A percentile compares a stretch with the other conserved stretches of the same genome.
These are phyloP conservation scores for Vaccinium macrocarpon DNA, from an alignment of 148 eudicot species.

Conservation along the genomic window DNA sequence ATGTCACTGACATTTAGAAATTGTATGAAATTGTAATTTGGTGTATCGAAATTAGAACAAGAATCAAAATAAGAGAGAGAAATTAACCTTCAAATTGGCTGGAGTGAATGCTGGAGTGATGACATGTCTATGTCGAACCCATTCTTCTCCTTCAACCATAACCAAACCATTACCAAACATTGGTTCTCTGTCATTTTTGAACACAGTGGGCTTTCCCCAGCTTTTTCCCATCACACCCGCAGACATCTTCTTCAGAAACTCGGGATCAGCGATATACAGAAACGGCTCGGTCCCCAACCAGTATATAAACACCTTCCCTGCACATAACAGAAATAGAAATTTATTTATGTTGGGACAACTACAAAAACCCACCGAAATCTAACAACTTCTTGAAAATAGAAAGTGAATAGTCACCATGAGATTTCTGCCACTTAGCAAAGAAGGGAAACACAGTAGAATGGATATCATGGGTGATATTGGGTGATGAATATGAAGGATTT, in stretches of 20 bases:
- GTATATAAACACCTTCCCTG: conserved; percentile 85
- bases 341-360: background rate
- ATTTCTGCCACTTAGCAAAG: conserved; percentile 74
- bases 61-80: background rate
- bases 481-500: conserved; percentile 5
- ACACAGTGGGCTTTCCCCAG: conserved; percentile 92
- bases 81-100: conserved; percentile 63
- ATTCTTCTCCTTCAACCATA: conserved; percentile 76
- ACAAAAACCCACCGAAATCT: background rate
- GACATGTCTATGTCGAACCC: conserved; percentile 83
- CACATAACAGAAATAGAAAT: background rate
- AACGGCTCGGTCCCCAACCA: conserved; percentile 99
- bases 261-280: conserved; percentile 82
- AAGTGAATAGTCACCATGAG: conserved; percentile 45
- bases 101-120: conserved; percentile 88
- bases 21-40: too few species aligned
- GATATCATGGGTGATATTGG: conserved; percentile 53
- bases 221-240: conserved; percentile 59
- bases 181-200: conserved; percentile 66
- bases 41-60: background rate
- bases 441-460: conserved; percentile 75
- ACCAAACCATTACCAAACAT: conserved; percentile 89
- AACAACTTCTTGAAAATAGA: too few species aligned
- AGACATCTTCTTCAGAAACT: conserved; percentile 67
- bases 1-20: too few species aligned